Conservation (phyloP, 148 eudicot species). For the Rhododendron ovatum region DNA sequence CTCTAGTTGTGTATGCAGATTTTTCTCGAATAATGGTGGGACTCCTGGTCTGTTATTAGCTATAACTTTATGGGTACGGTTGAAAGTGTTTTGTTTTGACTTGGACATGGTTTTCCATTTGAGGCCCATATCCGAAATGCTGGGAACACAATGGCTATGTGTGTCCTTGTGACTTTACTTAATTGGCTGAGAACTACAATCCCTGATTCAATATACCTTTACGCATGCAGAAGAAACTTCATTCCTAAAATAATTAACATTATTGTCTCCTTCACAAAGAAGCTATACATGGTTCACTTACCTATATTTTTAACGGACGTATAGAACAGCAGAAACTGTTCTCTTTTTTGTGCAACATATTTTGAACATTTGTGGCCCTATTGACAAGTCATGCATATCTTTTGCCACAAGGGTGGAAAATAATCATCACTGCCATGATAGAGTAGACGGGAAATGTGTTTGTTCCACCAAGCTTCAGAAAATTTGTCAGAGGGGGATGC, state of each 20-base stretch:
- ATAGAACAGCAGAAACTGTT: neutral
- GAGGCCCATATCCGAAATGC: neutral
- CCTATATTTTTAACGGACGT: neutral
- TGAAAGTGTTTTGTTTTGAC: neutral
- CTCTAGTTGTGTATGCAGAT: neutral
- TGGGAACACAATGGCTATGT: neutral
- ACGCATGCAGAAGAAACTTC: neutral
- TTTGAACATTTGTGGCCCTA: neutral
- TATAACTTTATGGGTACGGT: neutral
- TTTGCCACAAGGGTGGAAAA: neutral
- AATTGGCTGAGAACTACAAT: neutral
- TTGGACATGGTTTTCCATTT: neutral
- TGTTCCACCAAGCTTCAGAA: slow-evolving; percentile 1
- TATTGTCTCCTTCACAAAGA: neutral
- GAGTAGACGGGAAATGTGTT: neutral
- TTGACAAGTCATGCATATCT: neutral
- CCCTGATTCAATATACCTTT: neutral
- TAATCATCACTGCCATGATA: neutral
- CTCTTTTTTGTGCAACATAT: neutral
- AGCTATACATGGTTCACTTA: neutral
- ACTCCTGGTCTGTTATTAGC: neutral
- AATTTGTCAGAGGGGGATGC: neutral
- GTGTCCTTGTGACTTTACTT: neutral
- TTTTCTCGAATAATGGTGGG: neutral
- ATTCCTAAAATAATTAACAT: neutral